A percentile compares a stretch with the other conserved stretches of the same genome.
Evolutionary conservation across 2,329 filamentous ascomycete species (phyloP).

Genomic region (Ceratocystis huliohia): DNA sequence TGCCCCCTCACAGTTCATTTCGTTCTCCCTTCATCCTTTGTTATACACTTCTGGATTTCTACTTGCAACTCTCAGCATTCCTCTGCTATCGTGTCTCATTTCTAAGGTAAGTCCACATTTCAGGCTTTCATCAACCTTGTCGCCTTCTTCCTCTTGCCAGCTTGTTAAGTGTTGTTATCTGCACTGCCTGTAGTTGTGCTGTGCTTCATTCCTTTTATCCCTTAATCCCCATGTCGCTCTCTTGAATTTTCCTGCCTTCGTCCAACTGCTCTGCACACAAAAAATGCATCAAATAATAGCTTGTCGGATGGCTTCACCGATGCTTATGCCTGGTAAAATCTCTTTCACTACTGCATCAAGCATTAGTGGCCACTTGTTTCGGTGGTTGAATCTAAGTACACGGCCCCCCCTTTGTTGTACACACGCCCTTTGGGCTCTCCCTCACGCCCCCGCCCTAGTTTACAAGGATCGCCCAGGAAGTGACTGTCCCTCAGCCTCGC

Average conservation of each 20-base stretch:
- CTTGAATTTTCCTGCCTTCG: neutral
- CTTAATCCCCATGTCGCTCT: neutral
- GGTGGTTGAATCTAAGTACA: neutral
- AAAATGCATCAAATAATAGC: neutral
- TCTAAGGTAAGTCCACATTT: neutral
- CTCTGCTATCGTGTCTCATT: constrained; percentile 1
- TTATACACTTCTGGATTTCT: neutral
- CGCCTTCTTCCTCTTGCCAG: neutral
- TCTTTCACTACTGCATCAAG: neutral
- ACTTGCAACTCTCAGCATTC: neutral
- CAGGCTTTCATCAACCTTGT: neutral
- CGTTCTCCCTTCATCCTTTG: neutral
- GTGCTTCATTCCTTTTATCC: neutral
- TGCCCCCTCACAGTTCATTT: constrained; percentile 4
- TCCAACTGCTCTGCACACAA: neutral
- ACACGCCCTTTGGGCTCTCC: neutral
- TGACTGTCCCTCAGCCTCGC: constrained; percentile 5
- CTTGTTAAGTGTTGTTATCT: constrained; percentile 1
- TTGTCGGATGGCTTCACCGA: neutral
- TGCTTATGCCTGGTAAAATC: neutral
- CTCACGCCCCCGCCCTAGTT: neutral
- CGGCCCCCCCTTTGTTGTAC: neutral
- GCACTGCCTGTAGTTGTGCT: neutral
- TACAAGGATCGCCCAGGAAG: neutral
- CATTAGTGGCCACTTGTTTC: neutral